Evolutionary conservation across 306 rosid genomes (phyloP), one percentile per base, ranked within the genome.

Genomic region (Lathyrus oleraceus): DNA sequence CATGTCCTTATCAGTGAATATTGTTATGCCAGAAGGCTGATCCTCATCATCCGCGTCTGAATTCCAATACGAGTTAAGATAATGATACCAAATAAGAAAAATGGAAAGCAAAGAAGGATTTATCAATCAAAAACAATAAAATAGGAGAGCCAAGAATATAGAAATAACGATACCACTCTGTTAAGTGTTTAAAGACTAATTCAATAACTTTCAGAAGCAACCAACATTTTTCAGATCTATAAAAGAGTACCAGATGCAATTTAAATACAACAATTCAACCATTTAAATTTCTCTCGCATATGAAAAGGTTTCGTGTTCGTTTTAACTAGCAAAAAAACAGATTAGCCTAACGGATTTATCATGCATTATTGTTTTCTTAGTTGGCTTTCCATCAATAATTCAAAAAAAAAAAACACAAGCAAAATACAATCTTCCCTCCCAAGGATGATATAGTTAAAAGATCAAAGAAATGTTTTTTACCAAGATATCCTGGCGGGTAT

Each of bases 401-500:
- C n/a, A 15, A 61, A 62, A 61, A 15, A 61, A 62, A 61, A 17
- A 51, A 27, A n/a, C 1, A 14, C 32, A 51, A 45, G 15, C 13
- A 39, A 59, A 38, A 13, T 45, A 23, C 54, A 68, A 76, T 48
- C 49, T 35, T 63, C 19, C 13, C 19, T 42, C 16, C 36, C 11
- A 76, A 45, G 45, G 43, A 63, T 61, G 35, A 35, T 8, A 36
- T 15, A 56, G 25, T n/a, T 72, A 21, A 42, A 42, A 52, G 60
- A 36, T 57, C 71, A 47, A 74, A 58, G 76, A 75, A 42, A 79
- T 15, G 43, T 67, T 48, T 23, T 68, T 68, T 89, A 95, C 99
- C 99, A 44, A 95, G 81, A 81, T 95, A 95, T 87, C 97, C 97
- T 1, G 89, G 95, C 30, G 99, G 99, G 87, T 95, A 95, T 75